These are phyloP conservation scores for Ganoderma lucidum DNA, from an alignment of 1,284 basidiomycete species.

Conservation along the genomic window DNA sequence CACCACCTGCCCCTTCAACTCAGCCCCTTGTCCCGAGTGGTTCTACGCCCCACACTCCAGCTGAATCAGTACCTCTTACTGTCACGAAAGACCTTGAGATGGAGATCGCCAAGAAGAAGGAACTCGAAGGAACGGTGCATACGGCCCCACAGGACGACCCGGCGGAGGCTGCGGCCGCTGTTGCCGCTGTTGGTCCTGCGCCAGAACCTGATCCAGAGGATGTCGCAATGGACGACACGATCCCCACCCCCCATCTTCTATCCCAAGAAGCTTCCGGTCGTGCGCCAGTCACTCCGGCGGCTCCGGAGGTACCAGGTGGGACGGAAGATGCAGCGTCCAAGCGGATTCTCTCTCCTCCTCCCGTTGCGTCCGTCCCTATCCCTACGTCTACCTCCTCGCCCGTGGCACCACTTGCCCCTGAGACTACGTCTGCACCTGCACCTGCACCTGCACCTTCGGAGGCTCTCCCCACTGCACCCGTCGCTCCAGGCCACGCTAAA, in stretches of 20 bases:
- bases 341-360: neutral
- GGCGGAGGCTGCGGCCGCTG: slow-evolving; percentile 18
- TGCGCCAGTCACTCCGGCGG: too few species aligned
- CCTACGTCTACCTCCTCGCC: neutral
- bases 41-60: neutral
- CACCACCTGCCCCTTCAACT: neutral
- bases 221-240: slow-evolving; percentile 23
- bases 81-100: slow-evolving; percentile 7
- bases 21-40: neutral
- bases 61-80: neutral
- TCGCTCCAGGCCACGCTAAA: neutral
- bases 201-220: slow-evolving; percentile 24
- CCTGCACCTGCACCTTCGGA: neutral
- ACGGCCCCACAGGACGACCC: slow-evolving; percentile 19
- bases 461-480: neutral
- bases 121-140: slow-evolving; percentile 17
- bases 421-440: neutral
- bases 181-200: slow-evolving; percentile 16
- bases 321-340: neutral
- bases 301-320: neutral
- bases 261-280: neutral
- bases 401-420: neutral
- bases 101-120: slow-evolving; percentile 7
- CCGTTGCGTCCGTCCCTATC: too few species aligned
- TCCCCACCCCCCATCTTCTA: neutral